Conservation (phyloP, 805 yeast species). For the Blastobotrys robertii region DNA sequence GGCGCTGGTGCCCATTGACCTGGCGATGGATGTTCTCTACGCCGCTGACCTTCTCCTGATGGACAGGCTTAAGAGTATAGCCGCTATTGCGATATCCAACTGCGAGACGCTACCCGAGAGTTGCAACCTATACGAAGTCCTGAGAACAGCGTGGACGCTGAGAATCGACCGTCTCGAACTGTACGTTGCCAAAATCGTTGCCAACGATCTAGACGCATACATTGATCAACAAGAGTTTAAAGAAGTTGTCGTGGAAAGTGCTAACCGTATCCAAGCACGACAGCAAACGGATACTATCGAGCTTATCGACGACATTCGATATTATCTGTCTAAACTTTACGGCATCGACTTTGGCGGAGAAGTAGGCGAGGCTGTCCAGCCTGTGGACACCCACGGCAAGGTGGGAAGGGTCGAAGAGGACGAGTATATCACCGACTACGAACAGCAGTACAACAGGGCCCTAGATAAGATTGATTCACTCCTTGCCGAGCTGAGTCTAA, state of each 20-base stretch:
- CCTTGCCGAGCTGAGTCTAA: too few relatives aligned
- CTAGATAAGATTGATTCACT: too few relatives aligned
- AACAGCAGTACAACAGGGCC: too few relatives aligned
- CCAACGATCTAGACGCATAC: conserved; percentile 37
- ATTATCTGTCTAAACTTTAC: conserved; percentile 39
- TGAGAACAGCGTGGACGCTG: conserved; percentile 60
- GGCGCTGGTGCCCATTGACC: conserved; percentile 36
- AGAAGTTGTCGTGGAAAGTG: conserved; percentile 36
- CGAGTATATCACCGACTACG: too few relatives aligned
- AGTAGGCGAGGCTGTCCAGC: conserved; percentile 16
- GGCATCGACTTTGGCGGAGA: conserved; percentile 16
- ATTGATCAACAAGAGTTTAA: conserved; percentile 31
- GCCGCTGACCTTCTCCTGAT: conserved; percentile 45
- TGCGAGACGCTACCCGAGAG: conserved; percentile 1
- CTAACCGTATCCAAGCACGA: conserved; percentile 46
- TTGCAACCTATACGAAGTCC: conserved; percentile 4
- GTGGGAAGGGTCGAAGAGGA: too few relatives aligned
- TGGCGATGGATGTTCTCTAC: conserved; percentile 46
- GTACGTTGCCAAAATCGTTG: conserved; percentile 48
- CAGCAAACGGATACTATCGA: conserved; percentile 76
- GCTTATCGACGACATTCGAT: conserved; percentile 66
- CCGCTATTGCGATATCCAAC: conserved; percentile 41
- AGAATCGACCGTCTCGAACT: conserved; percentile 56
- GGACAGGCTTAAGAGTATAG: conserved; percentile 56
- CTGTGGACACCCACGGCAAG: too few relatives aligned